Percentiles rank a stretch among this genome's conserved stretches.
Evolutionary conservation across 257 asterid genomes (phyloP).

Genomic region (Solanum chmielewskii): DNA sequence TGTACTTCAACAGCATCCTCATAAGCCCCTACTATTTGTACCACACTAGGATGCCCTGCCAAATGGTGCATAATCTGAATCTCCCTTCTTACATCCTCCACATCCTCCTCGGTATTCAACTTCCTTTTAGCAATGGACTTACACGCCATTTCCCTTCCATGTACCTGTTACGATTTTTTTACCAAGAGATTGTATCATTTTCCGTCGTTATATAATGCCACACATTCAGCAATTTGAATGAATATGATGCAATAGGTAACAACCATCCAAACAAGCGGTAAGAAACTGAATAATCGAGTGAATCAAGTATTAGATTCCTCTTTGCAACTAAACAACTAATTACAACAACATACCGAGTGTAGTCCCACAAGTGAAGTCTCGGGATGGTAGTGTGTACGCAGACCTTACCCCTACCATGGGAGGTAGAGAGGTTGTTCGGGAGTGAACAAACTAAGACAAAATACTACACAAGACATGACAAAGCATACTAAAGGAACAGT

Average conservation of each 20-base stretch:
- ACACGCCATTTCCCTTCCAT: conserved; percentile 64
- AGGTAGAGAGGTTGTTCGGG: neutral
- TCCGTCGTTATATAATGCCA: neutral
- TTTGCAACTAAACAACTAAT: neutral
- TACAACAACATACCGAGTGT: neutral
- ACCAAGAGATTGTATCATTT: neutral
- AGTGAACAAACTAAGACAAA: neutral
- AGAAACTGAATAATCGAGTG: neutral
- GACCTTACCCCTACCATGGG: neutral
- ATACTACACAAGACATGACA: neutral
- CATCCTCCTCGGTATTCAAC: conserved; percentile 49
- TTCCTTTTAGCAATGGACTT: conserved; percentile 76
- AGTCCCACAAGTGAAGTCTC: neutral
- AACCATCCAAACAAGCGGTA: neutral
- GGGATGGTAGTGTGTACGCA: neutral
- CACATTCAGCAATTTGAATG: neutral
- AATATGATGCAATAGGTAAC: neutral
- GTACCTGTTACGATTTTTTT: neutral
- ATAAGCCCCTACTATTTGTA: conserved; percentile 61
- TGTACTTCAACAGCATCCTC: conserved; percentile 81
- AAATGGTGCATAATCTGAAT: conserved; percentile 86
- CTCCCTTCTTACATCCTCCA: conserved; percentile 88
- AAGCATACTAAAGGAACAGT: neutral
- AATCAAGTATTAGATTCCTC: neutral
- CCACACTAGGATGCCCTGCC: conserved; percentile 54